phyloP scores from a whole-genome alignment of 1,284 basidiomycete species.

The Exobasidium rhododendri region DNA sequence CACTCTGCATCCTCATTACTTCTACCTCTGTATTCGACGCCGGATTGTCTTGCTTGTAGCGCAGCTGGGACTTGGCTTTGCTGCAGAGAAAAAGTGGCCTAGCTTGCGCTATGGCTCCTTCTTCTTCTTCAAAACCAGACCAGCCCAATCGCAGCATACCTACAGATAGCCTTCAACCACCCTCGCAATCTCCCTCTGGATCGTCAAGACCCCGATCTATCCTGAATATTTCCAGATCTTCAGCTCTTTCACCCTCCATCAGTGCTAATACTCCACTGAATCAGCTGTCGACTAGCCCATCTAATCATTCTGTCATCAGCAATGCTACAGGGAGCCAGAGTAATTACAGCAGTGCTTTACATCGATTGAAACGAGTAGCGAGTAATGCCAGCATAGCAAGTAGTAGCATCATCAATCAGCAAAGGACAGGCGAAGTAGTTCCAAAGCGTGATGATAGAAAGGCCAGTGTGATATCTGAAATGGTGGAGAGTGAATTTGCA shows the following conservation, averaged over 20 bases:
- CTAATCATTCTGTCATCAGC: not conserved
- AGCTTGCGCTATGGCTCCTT: not conserved
- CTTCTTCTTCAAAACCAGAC: not conserved
- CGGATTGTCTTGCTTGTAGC: too few relatives aligned
- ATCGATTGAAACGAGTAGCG: slow-evolving; percentile 14
- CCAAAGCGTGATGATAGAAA: not conserved
- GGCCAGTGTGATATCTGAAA: not conserved
- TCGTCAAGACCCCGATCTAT: not conserved
- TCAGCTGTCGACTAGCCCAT: not conserved
- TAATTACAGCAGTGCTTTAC: not conserved
- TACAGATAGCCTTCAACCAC: not conserved
- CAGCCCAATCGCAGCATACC: not conserved
- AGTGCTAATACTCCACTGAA: not conserved
- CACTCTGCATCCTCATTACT: too few relatives aligned
- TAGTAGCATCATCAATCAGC: not conserved
- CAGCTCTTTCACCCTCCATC: not conserved
- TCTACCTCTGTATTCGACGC: too few relatives aligned
- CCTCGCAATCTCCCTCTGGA: not conserved
- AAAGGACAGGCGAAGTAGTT: not conserved
- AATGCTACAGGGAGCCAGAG: not conserved
- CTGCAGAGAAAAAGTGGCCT: too few relatives aligned
- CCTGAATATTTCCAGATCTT: not conserved
- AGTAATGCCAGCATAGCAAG: slow-evolving; percentile 15
- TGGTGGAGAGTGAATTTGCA: not conserved
- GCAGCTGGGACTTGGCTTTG: too few relatives aligned